Percentiles rank a stretch among this genome's conserved stretches.
These are phyloP conservation scores for Teunomyces panamensis DNA, from an alignment of 805 yeast genomes.

Conservation along the genomic window DNA sequence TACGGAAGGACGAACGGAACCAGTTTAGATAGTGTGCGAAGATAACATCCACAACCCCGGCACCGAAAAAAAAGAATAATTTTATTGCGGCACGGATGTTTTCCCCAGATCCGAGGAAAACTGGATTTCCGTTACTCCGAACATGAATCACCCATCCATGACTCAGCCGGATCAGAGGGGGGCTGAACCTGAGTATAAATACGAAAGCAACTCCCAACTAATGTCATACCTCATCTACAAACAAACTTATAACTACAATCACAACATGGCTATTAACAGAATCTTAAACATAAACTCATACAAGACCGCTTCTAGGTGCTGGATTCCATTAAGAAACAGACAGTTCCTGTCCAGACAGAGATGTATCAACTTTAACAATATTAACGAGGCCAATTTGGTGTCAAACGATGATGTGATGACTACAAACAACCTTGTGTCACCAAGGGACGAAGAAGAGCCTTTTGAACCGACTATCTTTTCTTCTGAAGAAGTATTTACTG, in stretches of 20 bases:
- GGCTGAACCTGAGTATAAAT: neutral
- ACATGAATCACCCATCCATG: neutral
- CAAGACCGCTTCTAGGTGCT: constrained; percentile 43
- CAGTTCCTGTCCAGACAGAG: constrained; percentile 37
- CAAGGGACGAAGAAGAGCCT: constrained; percentile 13
- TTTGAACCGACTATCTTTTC: constrained; percentile 42
- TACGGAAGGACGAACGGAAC: constrained; percentile 4
- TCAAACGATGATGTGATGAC: constrained; percentile 33
- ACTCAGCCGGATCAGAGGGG: constrained; percentile 1
- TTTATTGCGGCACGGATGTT: neutral
- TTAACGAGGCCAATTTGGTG: constrained; percentile 28
- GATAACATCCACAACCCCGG: neutral
- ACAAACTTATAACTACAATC: no score
- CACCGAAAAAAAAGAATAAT: neutral
- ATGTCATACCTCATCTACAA: neutral
- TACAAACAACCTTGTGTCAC: constrained; percentile 12
- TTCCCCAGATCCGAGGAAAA: constrained; percentile 3
- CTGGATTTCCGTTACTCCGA: constrained; percentile 1
- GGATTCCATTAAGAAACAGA: constrained; percentile 36
- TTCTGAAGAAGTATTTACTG: constrained; percentile 41
- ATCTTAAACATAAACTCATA: constrained; percentile 13
- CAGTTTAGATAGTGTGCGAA: no score
- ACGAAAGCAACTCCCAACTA: neutral
- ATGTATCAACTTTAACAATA: constrained; percentile 32
- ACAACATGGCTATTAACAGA: neutral